These are phyloP conservation scores for Mycocentrospora acerina DNA, from an alignment of 2,329 filamentous ascomycete genomes.

Conservation along the genomic window DNA sequence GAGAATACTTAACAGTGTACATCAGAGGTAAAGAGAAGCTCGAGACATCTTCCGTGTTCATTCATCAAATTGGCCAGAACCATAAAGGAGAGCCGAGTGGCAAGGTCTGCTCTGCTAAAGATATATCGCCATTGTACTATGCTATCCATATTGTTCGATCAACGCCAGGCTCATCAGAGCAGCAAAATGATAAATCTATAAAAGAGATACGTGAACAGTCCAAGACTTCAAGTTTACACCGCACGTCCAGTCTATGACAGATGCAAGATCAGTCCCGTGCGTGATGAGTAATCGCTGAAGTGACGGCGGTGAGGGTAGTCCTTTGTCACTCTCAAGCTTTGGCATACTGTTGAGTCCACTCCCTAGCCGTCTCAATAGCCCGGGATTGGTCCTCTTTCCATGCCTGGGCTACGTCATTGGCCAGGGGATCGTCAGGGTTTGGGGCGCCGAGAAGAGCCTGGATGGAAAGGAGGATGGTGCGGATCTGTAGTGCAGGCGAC, in stretches of 20 bases:
- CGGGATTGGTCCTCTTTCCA: slow-evolving; percentile 97
- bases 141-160: slow-evolving; percentile 19
- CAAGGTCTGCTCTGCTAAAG: slow-evolving; percentile 13
- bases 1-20: too few species aligned
- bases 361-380: slow-evolving; percentile 86
- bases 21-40: too few species aligned
- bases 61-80: slow-evolving; percentile 15
- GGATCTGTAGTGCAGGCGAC: slow-evolving; percentile 96
- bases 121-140: slow-evolving; percentile 15
- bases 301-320: neutral
- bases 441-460: slow-evolving; percentile 94
- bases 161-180: slow-evolving; percentile 20
- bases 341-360: slow-evolving; percentile 88
- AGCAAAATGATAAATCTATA: slow-evolving; percentile 15
- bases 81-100: slow-evolving; percentile 3
- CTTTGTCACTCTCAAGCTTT: slow-evolving; percentile 24
- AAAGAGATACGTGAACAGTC: slow-evolving; percentile 2
- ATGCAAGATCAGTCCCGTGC: neutral
- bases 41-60: slow-evolving; percentile 21
- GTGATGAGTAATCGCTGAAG: neutral
- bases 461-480: slow-evolving; percentile 97
- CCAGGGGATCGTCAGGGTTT: slow-evolving; percentile 97
- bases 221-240: slow-evolving; percentile 2
- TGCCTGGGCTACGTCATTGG: slow-evolving; percentile 93
- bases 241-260: neutral